Conservation (phyloP, 345 rosid species). For the Eucalyptus urophylla region DNA sequence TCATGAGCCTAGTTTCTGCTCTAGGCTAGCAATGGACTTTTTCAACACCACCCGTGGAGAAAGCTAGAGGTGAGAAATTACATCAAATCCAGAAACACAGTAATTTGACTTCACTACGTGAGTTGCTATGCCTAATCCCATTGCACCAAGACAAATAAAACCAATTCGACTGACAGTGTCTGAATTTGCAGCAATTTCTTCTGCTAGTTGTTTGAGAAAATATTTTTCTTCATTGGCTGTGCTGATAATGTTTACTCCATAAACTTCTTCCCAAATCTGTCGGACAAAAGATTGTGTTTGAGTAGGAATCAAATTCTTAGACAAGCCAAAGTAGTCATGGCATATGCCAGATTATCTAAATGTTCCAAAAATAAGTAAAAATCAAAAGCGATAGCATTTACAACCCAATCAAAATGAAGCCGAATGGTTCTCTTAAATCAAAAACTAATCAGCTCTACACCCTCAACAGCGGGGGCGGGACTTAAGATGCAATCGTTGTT, state of each 20-base stretch:
- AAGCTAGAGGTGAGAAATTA: slow-evolving; percentile 18
- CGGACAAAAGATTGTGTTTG: too few species aligned
- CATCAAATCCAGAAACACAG: slow-evolving; percentile 69
- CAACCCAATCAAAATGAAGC: too few species aligned
- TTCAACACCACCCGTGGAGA: not conserved
- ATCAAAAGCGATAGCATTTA: too few species aligned
- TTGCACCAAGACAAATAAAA: slow-evolving; percentile 96
- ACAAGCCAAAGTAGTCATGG: too few species aligned
- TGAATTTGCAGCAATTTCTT: slow-evolving; percentile 37
- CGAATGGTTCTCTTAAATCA: too few species aligned
- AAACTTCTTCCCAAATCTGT: slow-evolving; percentile 58
- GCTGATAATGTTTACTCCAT: slow-evolving; percentile 44
- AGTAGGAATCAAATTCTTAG: too few species aligned
- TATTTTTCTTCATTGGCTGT: slow-evolving; percentile 59
- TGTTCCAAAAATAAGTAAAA: too few species aligned
- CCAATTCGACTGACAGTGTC: slow-evolving; percentile 50
- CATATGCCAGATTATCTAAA: too few species aligned
- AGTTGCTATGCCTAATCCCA: slow-evolving; percentile 97
- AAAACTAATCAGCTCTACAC: too few species aligned
- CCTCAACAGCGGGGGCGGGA: too few species aligned
- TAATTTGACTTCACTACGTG: slow-evolving; percentile 60
- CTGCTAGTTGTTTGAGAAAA: slow-evolving; percentile 58
- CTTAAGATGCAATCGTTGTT: too few species aligned
- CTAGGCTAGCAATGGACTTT: not conserved
- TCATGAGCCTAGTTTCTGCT: not conserved